Evolutionary conservation across 495 filamentous ascomycete genomes (phyloP), one percentile per base, ranked within the genome.

Genomic region (Xylaria venustula): DNA sequence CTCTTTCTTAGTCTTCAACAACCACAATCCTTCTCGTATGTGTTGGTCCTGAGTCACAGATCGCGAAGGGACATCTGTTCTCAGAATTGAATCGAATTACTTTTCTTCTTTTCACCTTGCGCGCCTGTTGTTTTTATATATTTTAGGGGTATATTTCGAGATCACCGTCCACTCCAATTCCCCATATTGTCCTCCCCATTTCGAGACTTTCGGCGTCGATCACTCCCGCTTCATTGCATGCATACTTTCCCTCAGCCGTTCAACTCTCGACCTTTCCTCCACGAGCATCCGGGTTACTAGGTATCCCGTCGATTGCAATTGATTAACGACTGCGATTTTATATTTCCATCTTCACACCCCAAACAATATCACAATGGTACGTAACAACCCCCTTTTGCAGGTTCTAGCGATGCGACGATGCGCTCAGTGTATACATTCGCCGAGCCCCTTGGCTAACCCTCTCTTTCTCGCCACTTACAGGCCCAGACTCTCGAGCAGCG

Each of bases 401-500:
- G 12, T 34, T 7, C 9, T 12, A 41, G 23, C 42, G 14, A 22
- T 32, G 23, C 34, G 8, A n/a, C 14, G 12, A 15, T 37, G 12
- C 19, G 47, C 41, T 4, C 22, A 34, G 30, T 12, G 17, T 32
- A 37, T 11, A 40, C 25, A 58, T 45, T 17, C 23, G n/a, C 20
- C 42, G 11, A 37, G 36, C 45, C 30, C 22, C 49, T 25, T 25
- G 11, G 49, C 41, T 54, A 54, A 52, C 32, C 11, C 32, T 52
- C 4, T 25, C 51, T 56, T 22, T 42, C 23, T 19, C 44, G 19
- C 40, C 20, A 19, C 9, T 19, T 19, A 60, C 65, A 98, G 93
- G 89, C 89, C 26, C 94, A 98, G 88, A 98, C 94, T 62, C 93
- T 91, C 28, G 85, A 92, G 73, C 95, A 98, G 80, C 89, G 93